Percentiles rank a stretch among this genome's conserved stretches.
These are phyloP conservation scores for Tolypocladium nubicola DNA, from an alignment of 2,329 filamentous ascomycete genomes.

Conservation along the genomic window DNA sequence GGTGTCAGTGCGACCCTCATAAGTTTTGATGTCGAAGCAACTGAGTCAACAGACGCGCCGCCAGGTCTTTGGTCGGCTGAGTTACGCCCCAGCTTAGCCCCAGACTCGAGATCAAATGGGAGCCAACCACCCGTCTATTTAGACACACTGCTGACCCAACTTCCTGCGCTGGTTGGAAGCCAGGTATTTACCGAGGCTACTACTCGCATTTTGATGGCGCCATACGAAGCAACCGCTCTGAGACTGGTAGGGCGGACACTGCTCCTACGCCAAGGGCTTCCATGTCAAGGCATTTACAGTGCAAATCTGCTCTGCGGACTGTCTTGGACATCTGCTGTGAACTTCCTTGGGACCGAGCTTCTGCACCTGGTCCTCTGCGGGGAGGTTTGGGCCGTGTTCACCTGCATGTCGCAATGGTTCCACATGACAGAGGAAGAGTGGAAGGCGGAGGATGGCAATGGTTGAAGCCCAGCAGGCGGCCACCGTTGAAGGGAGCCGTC, in stretches of 20 bases:
- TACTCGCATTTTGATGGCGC: slow-evolving; percentile 31
- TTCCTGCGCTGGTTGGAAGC: slow-evolving; percentile 37
- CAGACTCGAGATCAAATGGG: slow-evolving; percentile 15
- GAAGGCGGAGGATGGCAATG: slow-evolving; percentile 20
- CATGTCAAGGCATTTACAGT: slow-evolving; percentile 27
- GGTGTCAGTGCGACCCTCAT: slow-evolving; percentile 46
- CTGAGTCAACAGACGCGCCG: slow-evolving; percentile 38
- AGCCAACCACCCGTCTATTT: slow-evolving; percentile 26
- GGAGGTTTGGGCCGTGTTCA: slow-evolving; percentile 34
- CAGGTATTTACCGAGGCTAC: slow-evolving; percentile 34
- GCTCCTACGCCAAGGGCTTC: slow-evolving; percentile 25
- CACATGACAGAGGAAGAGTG: slow-evolving; percentile 34
- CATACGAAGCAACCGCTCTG: slow-evolving; percentile 35
- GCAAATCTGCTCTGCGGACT: slow-evolving; percentile 24
- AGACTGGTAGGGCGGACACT: slow-evolving; percentile 33
- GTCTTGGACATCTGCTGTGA: slow-evolving; percentile 28
- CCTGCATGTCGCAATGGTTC: slow-evolving; percentile 25
- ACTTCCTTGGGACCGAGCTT: slow-evolving; percentile 35
- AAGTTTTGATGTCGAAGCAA: slow-evolving; percentile 50
- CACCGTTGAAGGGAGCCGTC: too few relatives aligned
- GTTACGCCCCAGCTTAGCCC: slow-evolving; percentile 36
- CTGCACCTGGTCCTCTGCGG: slow-evolving; percentile 31
- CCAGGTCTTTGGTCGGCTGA: slow-evolving; percentile 49
- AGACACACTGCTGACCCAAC: slow-evolving; percentile 37
- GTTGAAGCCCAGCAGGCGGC: not conserved